Evolutionary conservation across 306 rosid genomes (phyloP).

Genomic region (Neltuma alba): DNA sequence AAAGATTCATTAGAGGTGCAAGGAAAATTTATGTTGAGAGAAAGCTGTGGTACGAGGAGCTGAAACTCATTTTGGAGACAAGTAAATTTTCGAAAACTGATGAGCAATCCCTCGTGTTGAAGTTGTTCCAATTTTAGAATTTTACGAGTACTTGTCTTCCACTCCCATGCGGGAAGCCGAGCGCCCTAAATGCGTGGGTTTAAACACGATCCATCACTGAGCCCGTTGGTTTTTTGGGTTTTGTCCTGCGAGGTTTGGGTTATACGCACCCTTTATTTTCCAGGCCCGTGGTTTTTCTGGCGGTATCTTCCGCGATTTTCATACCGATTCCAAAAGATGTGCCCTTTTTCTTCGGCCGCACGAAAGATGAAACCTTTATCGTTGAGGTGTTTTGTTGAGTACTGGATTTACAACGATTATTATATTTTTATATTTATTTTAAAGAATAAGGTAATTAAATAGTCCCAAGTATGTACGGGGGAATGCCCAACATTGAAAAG

Average conservation of each 20-base stretch:
- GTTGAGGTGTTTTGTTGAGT: no score
- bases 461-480: no score
- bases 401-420: no score
- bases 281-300: not conserved
- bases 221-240: not conserved
- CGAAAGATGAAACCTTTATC: no score
- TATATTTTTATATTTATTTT: no score
- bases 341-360: no score
- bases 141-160: not conserved
- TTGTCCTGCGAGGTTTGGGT: not conserved
- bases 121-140: slow-evolving; percentile 1
- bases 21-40: not conserved
- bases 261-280: not conserved
- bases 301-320: not conserved
- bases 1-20: slow-evolving; percentile 11
- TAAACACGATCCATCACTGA: not conserved
- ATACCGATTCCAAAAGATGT: not conserved
- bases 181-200: not conserved
- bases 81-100: slow-evolving; percentile 21
- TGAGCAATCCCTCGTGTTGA: not conserved
- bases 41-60: slow-evolving; percentile 34
- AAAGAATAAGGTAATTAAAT: no score
- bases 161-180: not conserved
- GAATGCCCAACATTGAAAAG: no score
- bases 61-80: slow-evolving; percentile 30